Percentiles rank a stretch among this genome's conserved stretches.
phyloP scores from a whole-genome alignment of 1,284 basidiomycete species.

The Phellopilus nigrolimitatus region DNA sequence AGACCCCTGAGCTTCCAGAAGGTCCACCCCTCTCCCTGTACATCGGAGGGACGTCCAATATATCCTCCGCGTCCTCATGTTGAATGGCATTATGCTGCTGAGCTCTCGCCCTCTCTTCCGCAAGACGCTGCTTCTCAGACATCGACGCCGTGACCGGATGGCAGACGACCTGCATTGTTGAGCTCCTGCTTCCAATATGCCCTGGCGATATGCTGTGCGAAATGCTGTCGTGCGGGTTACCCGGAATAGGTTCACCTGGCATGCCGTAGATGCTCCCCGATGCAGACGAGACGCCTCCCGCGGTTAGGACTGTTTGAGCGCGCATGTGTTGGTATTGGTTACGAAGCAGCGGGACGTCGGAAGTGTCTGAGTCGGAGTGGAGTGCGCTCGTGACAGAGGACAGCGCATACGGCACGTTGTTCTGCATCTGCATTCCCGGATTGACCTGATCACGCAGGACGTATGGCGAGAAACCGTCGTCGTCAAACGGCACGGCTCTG shows the following conservation, averaged over 20 bases:
- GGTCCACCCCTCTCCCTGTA: constrained; percentile 7
- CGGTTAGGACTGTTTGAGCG: not conserved
- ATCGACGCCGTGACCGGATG: not conserved
- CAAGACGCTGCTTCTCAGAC: constrained; percentile 4
- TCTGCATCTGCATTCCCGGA: constrained; percentile 3
- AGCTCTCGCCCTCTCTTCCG: constrained; percentile 1
- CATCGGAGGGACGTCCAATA: constrained; percentile 12
- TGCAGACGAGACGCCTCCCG: not conserved
- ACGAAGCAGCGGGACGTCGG: constrained; percentile 5
- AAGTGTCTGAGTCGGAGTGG: not conserved
- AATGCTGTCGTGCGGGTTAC: not conserved
- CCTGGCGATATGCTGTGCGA: not conserved
- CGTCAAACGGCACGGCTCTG: not conserved
- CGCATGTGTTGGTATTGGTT: constrained; percentile 2
- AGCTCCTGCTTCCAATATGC: not conserved
- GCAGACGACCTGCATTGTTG: not conserved
- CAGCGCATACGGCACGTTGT: not conserved
- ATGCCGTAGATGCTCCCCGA: constrained; percentile 9
- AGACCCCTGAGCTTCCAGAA: not conserved
- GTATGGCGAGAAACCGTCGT: constrained; percentile 14
- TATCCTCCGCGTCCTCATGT: constrained; percentile 17
- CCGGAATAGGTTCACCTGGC: not conserved
- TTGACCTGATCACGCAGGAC: not conserved
- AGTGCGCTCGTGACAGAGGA: not conserved
- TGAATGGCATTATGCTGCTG: not conserved